Evolutionary conservation across 495 filamentous ascomycete species (phyloP), one percentile per base, ranked within the genome.

Genomic region (Aspergillus olivimuriae): DNA sequence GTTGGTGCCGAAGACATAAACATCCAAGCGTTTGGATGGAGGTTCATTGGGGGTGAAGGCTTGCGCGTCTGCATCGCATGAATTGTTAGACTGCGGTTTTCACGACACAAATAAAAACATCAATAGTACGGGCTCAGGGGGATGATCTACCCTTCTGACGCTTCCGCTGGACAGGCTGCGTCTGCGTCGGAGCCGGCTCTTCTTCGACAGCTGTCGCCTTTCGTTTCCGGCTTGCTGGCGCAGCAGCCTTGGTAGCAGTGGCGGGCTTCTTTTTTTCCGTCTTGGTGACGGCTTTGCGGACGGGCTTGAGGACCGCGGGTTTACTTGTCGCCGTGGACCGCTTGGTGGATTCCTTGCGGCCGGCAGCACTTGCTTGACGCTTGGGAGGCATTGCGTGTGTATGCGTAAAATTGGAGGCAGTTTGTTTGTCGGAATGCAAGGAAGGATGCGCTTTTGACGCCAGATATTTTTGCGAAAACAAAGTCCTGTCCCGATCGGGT

Each of bases 1-100:
- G 41, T 72, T 66, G 44, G 72, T 73, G 14, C 76, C 76, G 39
- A 69, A 76, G 26, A 73, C 72, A 52, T 66, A 79, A 43, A 79
- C 66, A 42, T 77, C 66, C 26, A 76, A 11, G 11, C 24, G 24
- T 28, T 28, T 5, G 24, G 24, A 6, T 28, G 24, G 24, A 11
- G 24, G 24, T 11, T 28, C 6, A 11, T 28, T 28, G 24, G 24
- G 24, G 24, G 11, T 11, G 11, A 28, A 28, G 24, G 24, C 24
- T 11, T 28, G 24, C 24, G 11, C 24, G 11, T 28, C 24, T 28
- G 24, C 11, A 28, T 5, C 24, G 11, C 24, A 28, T 11, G 24
- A 28, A 28, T 28, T 28, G 24, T 28, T 28, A 5, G n/a, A n/a
- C n/a, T n/a, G n/a, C n/a, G n/a, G n/a, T n/a, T n/a, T n/a, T n/a